phyloP scores from a whole-genome alignment of 2,329 filamentous ascomycete genomes.

The Fusarium longipes region DNA sequence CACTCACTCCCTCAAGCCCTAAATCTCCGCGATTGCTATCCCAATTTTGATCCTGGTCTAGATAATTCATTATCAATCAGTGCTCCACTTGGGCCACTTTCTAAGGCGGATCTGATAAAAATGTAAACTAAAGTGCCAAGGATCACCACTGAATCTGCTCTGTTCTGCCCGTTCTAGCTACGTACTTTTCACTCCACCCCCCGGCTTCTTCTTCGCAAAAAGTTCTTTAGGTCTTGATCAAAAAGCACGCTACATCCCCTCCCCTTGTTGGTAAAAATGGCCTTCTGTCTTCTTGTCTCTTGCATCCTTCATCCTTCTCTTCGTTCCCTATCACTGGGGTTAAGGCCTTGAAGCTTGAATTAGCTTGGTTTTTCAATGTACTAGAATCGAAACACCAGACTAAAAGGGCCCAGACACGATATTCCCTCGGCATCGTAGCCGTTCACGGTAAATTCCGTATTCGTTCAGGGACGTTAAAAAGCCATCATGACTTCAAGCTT shows the following conservation, averaged over 20 bases:
- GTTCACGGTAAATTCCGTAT: neutral
- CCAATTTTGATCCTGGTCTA: constrained; percentile 10
- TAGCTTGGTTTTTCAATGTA: neutral
- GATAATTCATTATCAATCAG: constrained; percentile 38
- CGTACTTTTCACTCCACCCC: constrained; percentile 31
- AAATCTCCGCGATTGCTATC: constrained; percentile 26
- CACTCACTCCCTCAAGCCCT: neutral
- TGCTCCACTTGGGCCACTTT: constrained; percentile 21
- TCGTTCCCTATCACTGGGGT: neutral
- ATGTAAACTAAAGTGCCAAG: constrained; percentile 35
- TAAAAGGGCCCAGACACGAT: neutral
- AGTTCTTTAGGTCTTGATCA: constrained; percentile 21
- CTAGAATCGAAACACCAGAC: constrained; percentile 2
- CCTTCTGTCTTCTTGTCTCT: neutral
- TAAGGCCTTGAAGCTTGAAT: constrained; percentile 13
- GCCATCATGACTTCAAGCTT: constrained; percentile 26
- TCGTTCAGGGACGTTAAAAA: neutral
- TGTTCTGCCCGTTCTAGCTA: neutral
- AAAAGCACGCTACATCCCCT: constrained; percentile 15
- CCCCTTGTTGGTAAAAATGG: constrained; percentile 12
- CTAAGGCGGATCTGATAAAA: constrained; percentile 39
- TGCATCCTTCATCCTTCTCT: neutral
- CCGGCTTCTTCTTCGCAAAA: constrained; percentile 18
- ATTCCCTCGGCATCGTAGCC: neutral
- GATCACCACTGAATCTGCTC: constrained; percentile 32